A percentile compares a stretch with the other conserved stretches of the same genome.
Conservation (phyloP, 148 eudicot species). For the Polygonum maritimum region DNA sequence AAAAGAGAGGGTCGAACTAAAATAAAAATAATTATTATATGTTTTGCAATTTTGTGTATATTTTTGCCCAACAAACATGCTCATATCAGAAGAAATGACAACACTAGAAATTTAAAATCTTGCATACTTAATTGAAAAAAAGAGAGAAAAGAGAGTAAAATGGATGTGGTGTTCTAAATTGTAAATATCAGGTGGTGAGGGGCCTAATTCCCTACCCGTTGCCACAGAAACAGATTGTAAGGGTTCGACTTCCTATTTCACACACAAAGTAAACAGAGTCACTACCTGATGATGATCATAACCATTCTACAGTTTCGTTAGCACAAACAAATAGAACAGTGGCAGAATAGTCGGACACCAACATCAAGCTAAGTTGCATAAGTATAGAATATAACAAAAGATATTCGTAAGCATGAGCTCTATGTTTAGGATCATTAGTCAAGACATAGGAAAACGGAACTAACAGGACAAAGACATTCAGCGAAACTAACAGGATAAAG, state of each 20-base stretch:
- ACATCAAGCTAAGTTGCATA: background rate
- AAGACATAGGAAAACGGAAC: background rate
- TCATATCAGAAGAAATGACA: background rate
- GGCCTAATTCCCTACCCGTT: constrained; percentile 26
- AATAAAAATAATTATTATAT: no score
- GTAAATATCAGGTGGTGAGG: constrained; percentile 47
- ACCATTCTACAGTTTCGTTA: background rate
- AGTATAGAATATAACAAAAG: background rate
- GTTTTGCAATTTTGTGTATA: no score
- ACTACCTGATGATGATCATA: background rate
- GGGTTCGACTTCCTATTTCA: constrained; percentile 46
- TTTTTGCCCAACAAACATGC: background rate
- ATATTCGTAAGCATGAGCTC: background rate
- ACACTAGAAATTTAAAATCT: background rate
- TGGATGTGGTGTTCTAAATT: no score
- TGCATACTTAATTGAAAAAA: background rate
- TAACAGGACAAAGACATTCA: no score
- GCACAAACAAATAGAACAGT: background rate
- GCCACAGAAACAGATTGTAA: constrained; percentile 31
- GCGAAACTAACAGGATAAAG: background rate
- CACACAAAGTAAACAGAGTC: background rate
- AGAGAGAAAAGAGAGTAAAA: constrained; percentile 10
- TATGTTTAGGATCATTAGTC: background rate
- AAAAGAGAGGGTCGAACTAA: no score
- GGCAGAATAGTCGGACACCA: background rate